A percentile compares a stretch with the other conserved stretches of the same genome.
Conservation (phyloP, 2,329 filamentous ascomycete species). For the Corynespora cassiicola region DNA sequence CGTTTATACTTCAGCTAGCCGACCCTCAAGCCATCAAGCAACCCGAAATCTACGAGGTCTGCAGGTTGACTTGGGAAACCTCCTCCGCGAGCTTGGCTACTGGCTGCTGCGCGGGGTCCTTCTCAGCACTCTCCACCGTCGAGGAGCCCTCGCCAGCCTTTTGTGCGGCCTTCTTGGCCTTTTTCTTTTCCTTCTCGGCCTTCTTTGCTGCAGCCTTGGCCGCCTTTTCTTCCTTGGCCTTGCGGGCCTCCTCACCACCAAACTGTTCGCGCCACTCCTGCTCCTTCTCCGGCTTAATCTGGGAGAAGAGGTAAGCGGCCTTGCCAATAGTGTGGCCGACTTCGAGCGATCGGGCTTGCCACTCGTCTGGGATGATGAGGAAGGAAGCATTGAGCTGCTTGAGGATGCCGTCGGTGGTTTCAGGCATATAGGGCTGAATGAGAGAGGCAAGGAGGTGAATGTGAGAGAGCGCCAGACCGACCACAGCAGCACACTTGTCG, state of each 20-base stretch:
- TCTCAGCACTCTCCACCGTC: constrained; percentile 76
- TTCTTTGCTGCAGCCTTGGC: constrained; percentile 63
- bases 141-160: constrained; percentile 54
- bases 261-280: constrained; percentile 83
- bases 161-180: constrained; percentile 63
- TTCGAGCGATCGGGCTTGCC: constrained; percentile 46
- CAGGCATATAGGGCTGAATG: constrained; percentile 78
- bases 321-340: constrained; percentile 83
- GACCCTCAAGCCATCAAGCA: too few relatives aligned
- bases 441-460: constrained; percentile 81
- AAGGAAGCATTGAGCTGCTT: constrained; percentile 70
- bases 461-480: constrained; percentile 83
- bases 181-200: constrained; percentile 68
- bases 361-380: constrained; percentile 64
- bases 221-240: constrained; percentile 74
- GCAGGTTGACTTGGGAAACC: too few relatives aligned
- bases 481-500: constrained; percentile 65
- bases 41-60: too few relatives aligned
- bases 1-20: too few relatives aligned
- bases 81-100: too few relatives aligned
- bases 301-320: constrained; percentile 80
- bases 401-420: constrained; percentile 70
- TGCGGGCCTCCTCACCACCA: constrained; percentile 69
- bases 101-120: too few relatives aligned
- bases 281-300: constrained; percentile 81